These are phyloP conservation scores for Astrothelium subdiscretum DNA, from an alignment of 495 filamentous ascomycete genomes.

Conservation along the genomic window DNA sequence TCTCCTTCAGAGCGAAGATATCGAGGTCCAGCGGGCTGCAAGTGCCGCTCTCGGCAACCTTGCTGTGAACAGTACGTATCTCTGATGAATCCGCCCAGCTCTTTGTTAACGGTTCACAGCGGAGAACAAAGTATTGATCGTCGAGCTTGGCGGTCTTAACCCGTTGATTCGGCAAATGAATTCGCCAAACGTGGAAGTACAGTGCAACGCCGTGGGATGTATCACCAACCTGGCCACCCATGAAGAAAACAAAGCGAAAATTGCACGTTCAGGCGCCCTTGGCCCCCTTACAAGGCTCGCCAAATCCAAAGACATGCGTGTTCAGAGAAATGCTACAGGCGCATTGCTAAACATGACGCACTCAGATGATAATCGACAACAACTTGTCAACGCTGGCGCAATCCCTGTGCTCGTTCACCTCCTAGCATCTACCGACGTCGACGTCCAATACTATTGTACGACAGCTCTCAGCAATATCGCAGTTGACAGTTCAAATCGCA, in stretches of 20 bases:
- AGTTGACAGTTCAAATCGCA: constrained; percentile 81
- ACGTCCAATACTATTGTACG: constrained; percentile 99
- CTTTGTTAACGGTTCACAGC: constrained; percentile 49
- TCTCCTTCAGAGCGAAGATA: constrained; percentile 86
- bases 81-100: not conserved
- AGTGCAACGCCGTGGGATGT: constrained; percentile 97
- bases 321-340: constrained; percentile 94
- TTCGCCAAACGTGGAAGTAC: constrained; percentile 96
- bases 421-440: constrained; percentile 80
- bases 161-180: constrained; percentile 97
- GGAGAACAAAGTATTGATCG: constrained; percentile 95
- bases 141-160: constrained; percentile 75
- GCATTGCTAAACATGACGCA: constrained; percentile 98
- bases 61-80: constrained; percentile 78
- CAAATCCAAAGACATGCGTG: constrained; percentile 96
- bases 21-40: constrained; percentile 93
- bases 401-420: constrained; percentile 94
- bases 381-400: constrained; percentile 90
- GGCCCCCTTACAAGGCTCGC: constrained; percentile 82
- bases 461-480: constrained; percentile 98
- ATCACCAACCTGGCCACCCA: constrained; percentile 97
- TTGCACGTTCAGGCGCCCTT: constrained; percentile 86
- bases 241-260: constrained; percentile 98
- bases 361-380: constrained; percentile 98
- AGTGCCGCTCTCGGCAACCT: constrained; percentile 94